Evolutionary conservation across 129 eudicot species (phyloP), one percentile per base, ranked within the genome.

Genomic region (Cynara cardunculus): DNA sequence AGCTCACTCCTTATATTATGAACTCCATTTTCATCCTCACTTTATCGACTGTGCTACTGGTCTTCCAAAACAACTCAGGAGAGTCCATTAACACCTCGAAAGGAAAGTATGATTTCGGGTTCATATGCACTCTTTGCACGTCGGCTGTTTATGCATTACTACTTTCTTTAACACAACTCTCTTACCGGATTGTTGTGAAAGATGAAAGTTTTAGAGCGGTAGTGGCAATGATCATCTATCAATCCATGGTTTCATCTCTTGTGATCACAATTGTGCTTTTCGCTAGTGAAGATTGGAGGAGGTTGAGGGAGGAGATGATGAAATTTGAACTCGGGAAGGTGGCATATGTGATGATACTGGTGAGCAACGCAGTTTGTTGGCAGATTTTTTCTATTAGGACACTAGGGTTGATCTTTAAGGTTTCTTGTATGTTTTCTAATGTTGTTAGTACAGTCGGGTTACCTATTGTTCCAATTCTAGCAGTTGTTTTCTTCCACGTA

Each of bases 1-100:
- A 83, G 34, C 44, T 85, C 75, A 83, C 89, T 22, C 68, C 82
- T 8, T 68, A 27, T 10, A 80, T 86, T 31, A 25, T 85, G 13
- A 88, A 88, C 67, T 82, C 86, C 18, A 18, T 86, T 0, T 79
- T 82, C 9, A 46, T 86, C 19, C 86, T 86, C 2, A 82, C 81
- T 0, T 34, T 82, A 22, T 86, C 89, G 22, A 78, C 88, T 0
- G 26, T 24, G 5, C 62, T 72, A 5, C 12, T 72, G 11, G 61
- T 34, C 25, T 39, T 72, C 8, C 62, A 72, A 37, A 31, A 11
- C 26, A 12, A 22, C 49, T 71, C 75, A 0, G 39, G 3, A 18
- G 32, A 68, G 72, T 68, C 72, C 4, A 28, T 32, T n/a, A 13
- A 16, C 39, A 26, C 74, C 21, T 28, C 74, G 1, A 69, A 30